Base-by-base conservation (phyloP, 2,329 filamentous ascomycete genomes). In the Purpureocillium lavendulum region DNA sequence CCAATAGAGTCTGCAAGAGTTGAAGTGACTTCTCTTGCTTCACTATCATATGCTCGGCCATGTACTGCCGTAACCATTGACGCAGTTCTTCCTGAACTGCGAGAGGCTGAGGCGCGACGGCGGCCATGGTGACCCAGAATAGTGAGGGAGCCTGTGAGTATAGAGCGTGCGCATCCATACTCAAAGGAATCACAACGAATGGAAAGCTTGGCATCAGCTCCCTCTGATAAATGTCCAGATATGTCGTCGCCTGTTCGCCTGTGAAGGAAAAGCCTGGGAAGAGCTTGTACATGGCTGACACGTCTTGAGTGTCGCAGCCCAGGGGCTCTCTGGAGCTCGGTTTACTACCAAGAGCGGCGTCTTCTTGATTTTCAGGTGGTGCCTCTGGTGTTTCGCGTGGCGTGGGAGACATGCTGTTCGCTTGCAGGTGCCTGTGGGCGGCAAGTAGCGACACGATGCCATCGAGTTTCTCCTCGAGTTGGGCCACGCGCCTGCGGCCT, bases 81-180 rank as follows among this genome's bases (percentile, higher is more conserved):
- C n/a, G n/a, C n/a, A n/a, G n/a, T n/a, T n/a, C n/a, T n/a, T n/a
- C n/a, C n/a, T n/a, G n/a, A n/a, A n/a, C n/a, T n/a, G n/a, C n/a
- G n/a, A n/a, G n/a, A n/a, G n/a, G n/a, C n/a, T n/a, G n/a, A n/a
- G n/a, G n/a, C n/a, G n/a, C n/a, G n/a, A n/a, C n/a, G n/a, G n/a
- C n/a, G n/a, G n/a, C n/a, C n/a, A 67, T 50, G 30, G 68, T 51
- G 1, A 56, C 56, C 46, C 60, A 62, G 36, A 68, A 66, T 0
- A 69, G 41, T 13, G 65, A 50, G 0, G 54, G 56, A 6, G 56
- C 51, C n/a, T 49, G 45, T 1, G 47, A 37, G 33, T 58, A 56
- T n/a, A 69, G 40, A 1, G 58, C 51, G 4, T 49, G 46, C 0
- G 61, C 54, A 3, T 53, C 50, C 1, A 54, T 34, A 3, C 41